phyloP scores from a whole-genome alignment of 31 red algal genomes.

The Asparagopsis taxiformis region DNA sequence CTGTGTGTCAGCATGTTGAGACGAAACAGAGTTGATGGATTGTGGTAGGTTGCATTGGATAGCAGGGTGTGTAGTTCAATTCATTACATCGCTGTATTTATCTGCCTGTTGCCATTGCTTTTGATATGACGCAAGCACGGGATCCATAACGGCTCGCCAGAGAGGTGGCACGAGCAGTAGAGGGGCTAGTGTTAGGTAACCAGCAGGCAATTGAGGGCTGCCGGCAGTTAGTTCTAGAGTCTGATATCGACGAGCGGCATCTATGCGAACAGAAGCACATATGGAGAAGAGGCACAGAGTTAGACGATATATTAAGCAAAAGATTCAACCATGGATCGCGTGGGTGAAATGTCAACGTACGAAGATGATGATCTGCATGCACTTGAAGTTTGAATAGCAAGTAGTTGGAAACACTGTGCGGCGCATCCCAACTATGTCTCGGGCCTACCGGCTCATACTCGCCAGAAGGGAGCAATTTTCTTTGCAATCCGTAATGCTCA shows the following conservation, averaged over 20 bases:
- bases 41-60: too few relatives aligned
- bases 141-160: slow-evolving; percentile 77
- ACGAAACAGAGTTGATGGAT: slow-evolving; percentile 12
- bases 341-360: too few relatives aligned
- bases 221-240: slow-evolving; percentile 35
- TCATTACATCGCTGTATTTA: too few relatives aligned
- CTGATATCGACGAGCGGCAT: slow-evolving; percentile 54
- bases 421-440: slow-evolving; percentile 86
- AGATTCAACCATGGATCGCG: too few relatives aligned
- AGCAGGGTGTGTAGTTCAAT: too few relatives aligned
- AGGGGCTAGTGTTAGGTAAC: slow-evolving; percentile 69
- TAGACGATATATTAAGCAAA: too few relatives aligned
- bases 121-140: slow-evolving; percentile 16
- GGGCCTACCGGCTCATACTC: slow-evolving; percentile 67
- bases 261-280: background rate
- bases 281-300: too few relatives aligned
- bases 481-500: slow-evolving; percentile 86
- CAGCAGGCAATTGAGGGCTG: slow-evolving; percentile 65
- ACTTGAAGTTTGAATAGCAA: slow-evolving; percentile 90
- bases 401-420: slow-evolving; percentile 69
- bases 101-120: too few relatives aligned
- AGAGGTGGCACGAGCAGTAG: slow-evolving; percentile 57
- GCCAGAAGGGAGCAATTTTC: slow-evolving; percentile 20
- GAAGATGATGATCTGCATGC: slow-evolving; percentile 89
- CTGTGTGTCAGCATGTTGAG: background rate